These are phyloP conservation scores for Fraxinus cuspidata DNA, from an alignment of 257 asterid genomes.

Conservation along the genomic window DNA sequence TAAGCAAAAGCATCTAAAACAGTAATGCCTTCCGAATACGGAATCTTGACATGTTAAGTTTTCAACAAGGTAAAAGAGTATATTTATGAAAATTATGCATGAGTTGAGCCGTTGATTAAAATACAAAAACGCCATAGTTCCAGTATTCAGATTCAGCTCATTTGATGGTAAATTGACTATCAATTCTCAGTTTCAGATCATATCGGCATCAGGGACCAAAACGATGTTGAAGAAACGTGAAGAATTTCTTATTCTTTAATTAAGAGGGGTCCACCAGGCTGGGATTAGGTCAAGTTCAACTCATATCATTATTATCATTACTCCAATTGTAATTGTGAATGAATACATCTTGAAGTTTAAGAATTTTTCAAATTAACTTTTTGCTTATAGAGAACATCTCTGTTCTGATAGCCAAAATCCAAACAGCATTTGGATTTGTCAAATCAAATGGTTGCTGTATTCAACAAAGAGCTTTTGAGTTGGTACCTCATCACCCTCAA, in stretches of 20 bases:
- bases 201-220: background rate
- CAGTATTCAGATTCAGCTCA: no score
- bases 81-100: no score
- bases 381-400: background rate
- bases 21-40: no score
- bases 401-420: background rate
- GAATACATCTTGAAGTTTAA: constrained; percentile 7
- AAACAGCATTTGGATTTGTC: background rate
- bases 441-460: constrained; percentile 71
- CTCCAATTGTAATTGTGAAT: constrained; percentile 9
- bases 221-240: constrained; percentile 26
- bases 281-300: constrained; percentile 41
- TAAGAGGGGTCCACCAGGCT: constrained; percentile 23
- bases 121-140: no score
- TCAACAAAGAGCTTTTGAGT: constrained; percentile 85
- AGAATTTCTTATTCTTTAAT: constrained; percentile 11
- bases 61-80: no score
- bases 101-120: no score
- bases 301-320: constrained; percentile 23
- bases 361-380: constrained; percentile 6
- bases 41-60: no score
- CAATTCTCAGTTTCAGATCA: background rate
- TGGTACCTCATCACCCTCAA: constrained; percentile 89
- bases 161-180: no score
- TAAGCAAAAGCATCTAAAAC: background rate